Percentiles rank a stretch among this genome's conserved stretches.
Conservation (phyloP, 306 rosid species). For the Senna siamea region DNA sequence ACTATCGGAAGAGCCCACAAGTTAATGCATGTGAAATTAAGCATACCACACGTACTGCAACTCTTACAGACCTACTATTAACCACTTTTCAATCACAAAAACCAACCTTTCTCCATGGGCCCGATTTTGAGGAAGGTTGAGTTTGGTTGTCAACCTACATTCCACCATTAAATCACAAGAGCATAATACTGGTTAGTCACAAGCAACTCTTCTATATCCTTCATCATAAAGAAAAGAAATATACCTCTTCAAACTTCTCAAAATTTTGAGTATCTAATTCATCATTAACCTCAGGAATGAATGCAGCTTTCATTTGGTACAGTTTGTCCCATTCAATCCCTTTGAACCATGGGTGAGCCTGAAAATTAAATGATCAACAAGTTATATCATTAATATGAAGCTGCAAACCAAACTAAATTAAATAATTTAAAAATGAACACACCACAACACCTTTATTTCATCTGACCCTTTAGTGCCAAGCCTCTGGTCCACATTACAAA, state of each 20-base stretch:
- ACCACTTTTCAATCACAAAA: conserved; percentile 30
- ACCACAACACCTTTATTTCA: conserved; percentile 97
- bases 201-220: conserved; percentile 31
- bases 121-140: conserved; percentile 81
- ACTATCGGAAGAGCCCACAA: conserved; percentile 23
- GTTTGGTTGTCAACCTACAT: conserved; percentile 71
- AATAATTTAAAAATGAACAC: conserved; percentile 62
- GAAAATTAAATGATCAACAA: conserved; percentile 44
- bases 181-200: conserved; percentile 39
- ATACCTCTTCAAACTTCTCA: conserved; percentile 99
- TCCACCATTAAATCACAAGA: conserved; percentile 36
- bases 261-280: conserved; percentile 98
- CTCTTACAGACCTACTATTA: conserved; percentile 19
- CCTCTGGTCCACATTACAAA: conserved; percentile 94
- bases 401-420: conserved; percentile 35
- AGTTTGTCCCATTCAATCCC: conserved; percentile 90
- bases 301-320: conserved; percentile 95
- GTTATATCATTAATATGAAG: conserved; percentile 42
- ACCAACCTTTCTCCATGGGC: conserved; percentile 99
- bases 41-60: conserved; percentile 16
- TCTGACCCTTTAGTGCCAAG: conserved; percentile 97
- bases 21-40: conserved; percentile 4
- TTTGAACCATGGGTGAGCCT: conserved; percentile 98
- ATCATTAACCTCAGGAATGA: conserved; percentile 96
- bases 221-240: conserved; percentile 15